Base-by-base conservation (phyloP, 768 basidiomycete species). In the Hygrocybe coccinea region DNA sequence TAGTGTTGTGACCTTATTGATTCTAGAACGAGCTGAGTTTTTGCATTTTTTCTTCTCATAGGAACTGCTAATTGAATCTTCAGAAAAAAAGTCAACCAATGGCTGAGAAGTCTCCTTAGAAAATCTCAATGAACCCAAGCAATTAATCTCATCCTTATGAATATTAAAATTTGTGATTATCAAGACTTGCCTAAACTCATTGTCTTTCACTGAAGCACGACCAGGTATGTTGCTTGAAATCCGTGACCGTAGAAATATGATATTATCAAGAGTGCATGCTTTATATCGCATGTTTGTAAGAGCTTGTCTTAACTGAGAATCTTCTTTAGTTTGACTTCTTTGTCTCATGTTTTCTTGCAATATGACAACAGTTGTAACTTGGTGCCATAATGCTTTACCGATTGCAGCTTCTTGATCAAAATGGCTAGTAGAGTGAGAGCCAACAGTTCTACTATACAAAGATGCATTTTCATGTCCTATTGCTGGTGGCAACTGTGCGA, bases 121-220 rank as follows among this genome's bases (percentile, higher is more conserved):
- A 67, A 74, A 78, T 15, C 67, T 55, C 12, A 50, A 8, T n/a
- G 52, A 35, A 2, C 72, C 72, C 0, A 70, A 4, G 9, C 59
- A n/a, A 61, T 78, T 78, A 0, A 76, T 65, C 50, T 62, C 55
- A 59, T 77, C 76, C 55, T 71, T 70, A 24, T 71, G 64, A 10
- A 61, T 24, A 65, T 76, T 77, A 15, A 58, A 57, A 3, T 65
- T 63, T 2, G 72, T 75, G 25, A 79, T 78, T 12, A 77, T 64
- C 2, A 74, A 67, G 1, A 71, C 63, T 63, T 73, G 58, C 19
- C 66, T 29, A 50, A 74, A 77, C 12, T 33, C 5, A 11, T 54
- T 17, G 21, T 54, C 52, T 25, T 46, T 36, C 15, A 69, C 33
- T 29, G 22, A 50, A 1, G 60, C 56, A 22, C 46, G 52, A 14